Evolutionary conservation across 2,329 filamentous ascomycete genomes (phyloP), one percentile per base, ranked within the genome.

Genomic region (Ophiostoma ulmi): DNA sequence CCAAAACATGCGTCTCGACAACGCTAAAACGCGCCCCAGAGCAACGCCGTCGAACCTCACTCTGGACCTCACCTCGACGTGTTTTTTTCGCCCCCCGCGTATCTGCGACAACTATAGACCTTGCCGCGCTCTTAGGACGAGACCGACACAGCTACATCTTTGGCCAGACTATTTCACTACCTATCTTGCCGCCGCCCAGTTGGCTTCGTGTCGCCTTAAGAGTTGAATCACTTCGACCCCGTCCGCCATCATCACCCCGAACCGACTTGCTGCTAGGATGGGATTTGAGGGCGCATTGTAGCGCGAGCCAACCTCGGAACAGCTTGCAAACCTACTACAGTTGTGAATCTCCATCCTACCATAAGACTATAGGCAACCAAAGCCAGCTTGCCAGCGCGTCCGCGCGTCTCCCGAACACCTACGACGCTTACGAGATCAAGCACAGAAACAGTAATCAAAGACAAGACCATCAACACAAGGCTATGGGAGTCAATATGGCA

Each of bases 1-100:
- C 70, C 65, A 65, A 70, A 69, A 71, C 67, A 68, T 58, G 55
- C 35, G 10, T 48, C 67, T 71, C 67, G 35, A 69, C 67, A 22
- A 71, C 70, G 70, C 66, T 68, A 71, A 70, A 68, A 72, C 70
- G 70, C 70, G 70, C 68, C 68, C 64, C 35, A 69, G 14, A 38
- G 26, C 35, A 67, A 68, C 35, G 38, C 41, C 36, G 22, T 61
- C 36, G 35, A 55, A 68, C 70, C 66, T 71, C 70, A 71, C 44
- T 58, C 20, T 65, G 20, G 4, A 20, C 14, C 8, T 39, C 35
- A 22, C 63, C 10, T 13, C 36, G n/a, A 65, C 63, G 63, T 65
- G 63, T 65, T 22, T 64, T 64, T 39, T 10, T 26, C 11, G n/a
- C 52, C 36, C 36, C 63, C 8, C 63, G 63, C 8, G 8, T 39